Percentiles rank a stretch among this genome's conserved stretches.
phyloP scores from a whole-genome alignment of 305 asterid genomes.

The Ruellia speciosa region DNA sequence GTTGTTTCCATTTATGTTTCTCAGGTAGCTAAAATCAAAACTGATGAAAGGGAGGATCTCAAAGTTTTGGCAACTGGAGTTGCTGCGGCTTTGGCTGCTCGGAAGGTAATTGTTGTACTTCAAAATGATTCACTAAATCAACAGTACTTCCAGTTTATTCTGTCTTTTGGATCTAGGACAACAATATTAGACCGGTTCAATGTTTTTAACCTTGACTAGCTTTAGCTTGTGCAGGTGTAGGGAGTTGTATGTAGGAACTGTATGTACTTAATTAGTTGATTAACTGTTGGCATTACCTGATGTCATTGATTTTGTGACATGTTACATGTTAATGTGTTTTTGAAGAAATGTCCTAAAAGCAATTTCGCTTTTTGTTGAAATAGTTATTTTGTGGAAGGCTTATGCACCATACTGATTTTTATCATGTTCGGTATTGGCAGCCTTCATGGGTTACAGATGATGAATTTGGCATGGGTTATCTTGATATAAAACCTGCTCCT shows the following conservation, averaged over 20 bases:
- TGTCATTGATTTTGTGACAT: conserved; percentile 16
- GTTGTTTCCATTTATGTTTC: conserved; percentile 21
- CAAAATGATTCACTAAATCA: not conserved
- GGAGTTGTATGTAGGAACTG: conserved; percentile 10
- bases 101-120: conserved; percentile 51
- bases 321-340: not conserved
- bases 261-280: conserved; percentile 8
- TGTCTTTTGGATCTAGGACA: conserved; percentile 9
- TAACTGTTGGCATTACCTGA: conserved; percentile 15
- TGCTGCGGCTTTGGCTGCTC: conserved; percentile 91
- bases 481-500: conserved; percentile 73
- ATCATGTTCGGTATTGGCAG: conserved; percentile 36
- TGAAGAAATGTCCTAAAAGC: no score
- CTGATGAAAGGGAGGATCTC: conserved; percentile 98
- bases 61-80: conserved; percentile 98
- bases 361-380: not conserved
- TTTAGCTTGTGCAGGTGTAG: conserved; percentile 5
- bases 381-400: not conserved
- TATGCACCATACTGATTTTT: conserved; percentile 5
- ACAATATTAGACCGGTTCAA: conserved; percentile 4
- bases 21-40: conserved; percentile 93
- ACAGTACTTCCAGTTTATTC: not conserved
- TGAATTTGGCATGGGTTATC: conserved; percentile 97
- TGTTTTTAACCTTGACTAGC: conserved; percentile 6
- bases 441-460: conserved; percentile 98